Conservation (phyloP, 768 basidiomycete species). For the Pleurotus platypus region DNA sequence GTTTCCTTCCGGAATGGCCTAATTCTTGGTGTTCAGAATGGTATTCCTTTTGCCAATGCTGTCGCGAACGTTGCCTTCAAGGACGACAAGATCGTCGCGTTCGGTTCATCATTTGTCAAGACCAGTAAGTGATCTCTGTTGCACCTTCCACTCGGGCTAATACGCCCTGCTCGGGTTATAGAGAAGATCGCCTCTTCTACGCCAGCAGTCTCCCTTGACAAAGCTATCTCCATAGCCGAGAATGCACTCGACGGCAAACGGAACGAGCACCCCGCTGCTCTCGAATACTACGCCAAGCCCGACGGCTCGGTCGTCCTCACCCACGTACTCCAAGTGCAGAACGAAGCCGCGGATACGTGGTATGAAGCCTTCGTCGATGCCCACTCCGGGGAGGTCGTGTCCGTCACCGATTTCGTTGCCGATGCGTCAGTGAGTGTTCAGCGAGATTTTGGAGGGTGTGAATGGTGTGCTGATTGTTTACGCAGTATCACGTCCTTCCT, state of each 20-base stretch:
- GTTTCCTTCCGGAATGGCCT: neutral
- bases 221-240: constrained; percentile 35
- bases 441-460: too few species aligned
- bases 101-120: constrained; percentile 44
- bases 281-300: constrained; percentile 32
- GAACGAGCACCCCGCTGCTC: constrained; percentile 32
- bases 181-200: constrained; percentile 28
- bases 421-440: constrained; percentile 30
- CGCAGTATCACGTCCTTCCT: constrained; percentile 44
- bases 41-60: constrained; percentile 30
- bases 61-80: constrained; percentile 43
- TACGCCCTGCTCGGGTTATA: neutral
- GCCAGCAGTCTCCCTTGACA: constrained; percentile 29
- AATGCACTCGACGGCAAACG: constrained; percentile 31
- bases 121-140: constrained; percentile 23
- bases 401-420: constrained; percentile 49
- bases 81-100: constrained; percentile 35
- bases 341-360: constrained; percentile 37
- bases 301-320: constrained; percentile 35
- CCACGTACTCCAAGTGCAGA: constrained; percentile 31
- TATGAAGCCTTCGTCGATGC: constrained; percentile 59
- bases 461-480: neutral
- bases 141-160: neutral
- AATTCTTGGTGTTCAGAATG: constrained; percentile 15
- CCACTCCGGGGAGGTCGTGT: constrained; percentile 44